Conservation (phyloP, 176 grass and related monocot species). For the Oryza meridionalis region DNA sequence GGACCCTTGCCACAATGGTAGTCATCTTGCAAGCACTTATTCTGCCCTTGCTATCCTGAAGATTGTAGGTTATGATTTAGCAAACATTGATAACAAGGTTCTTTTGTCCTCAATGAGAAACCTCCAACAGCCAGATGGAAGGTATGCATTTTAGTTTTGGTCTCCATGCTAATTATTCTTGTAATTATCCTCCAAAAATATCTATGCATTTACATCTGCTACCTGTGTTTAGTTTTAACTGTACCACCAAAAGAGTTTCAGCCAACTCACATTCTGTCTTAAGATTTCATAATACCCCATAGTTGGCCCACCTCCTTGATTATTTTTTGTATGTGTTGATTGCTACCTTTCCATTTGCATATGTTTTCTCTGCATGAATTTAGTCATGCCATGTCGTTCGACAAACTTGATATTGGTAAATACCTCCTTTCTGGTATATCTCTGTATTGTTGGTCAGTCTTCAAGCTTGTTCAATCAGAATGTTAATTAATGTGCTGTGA, state of each 20-base stretch:
- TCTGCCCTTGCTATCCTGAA: conserved; percentile 82
- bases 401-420: conserved; percentile 18
- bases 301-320: conserved; percentile 20
- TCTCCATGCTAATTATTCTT: conserved; percentile 1
- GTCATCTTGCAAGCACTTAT: conserved; percentile 94
- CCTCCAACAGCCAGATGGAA: conserved; percentile 86
- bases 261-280: background rate
- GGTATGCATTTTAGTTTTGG: conserved; percentile 51
- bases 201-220: background rate
- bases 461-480: conserved; percentile 1
- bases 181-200: background rate
- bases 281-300: background rate
- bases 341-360: conserved; percentile 9
- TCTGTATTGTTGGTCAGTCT: background rate
- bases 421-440: background rate
- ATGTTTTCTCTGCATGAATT: conserved; percentile 1
- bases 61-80: conserved; percentile 70
- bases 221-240: conserved; percentile 6
- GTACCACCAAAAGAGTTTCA: background rate
- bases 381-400: background rate
- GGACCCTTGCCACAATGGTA: conserved; percentile 62
- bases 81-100: conserved; percentile 56
- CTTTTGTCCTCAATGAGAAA: conserved; percentile 78
- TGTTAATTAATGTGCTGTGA: conserved; percentile 22
- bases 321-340: background rate